Evolutionary conservation across 2,329 filamentous ascomycete species (phyloP).

Genomic region (Colletotrichum sp.): DNA sequence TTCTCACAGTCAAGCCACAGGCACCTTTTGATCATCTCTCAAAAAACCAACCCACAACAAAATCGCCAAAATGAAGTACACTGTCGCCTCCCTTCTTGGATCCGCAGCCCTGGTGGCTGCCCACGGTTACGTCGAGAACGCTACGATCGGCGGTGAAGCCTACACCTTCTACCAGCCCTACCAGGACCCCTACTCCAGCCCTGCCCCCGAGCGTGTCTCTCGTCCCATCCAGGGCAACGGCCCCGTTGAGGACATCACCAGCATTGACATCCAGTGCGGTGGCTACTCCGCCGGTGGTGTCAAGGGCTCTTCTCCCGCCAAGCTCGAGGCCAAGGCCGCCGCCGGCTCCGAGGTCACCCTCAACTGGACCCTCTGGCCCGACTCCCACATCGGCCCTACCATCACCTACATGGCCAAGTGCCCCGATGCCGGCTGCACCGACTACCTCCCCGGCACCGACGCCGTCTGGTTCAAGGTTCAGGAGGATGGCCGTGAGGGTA

Average conservation of each 20-base stretch:
- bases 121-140: constrained; percentile 54
- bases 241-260: constrained; percentile 57
- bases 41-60: neutral
- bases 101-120: constrained; percentile 47
- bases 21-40: neutral
- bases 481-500: constrained; percentile 53
- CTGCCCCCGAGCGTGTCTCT: constrained; percentile 55
- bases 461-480: constrained; percentile 62
- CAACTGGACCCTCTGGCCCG: constrained; percentile 59
- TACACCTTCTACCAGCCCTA: constrained; percentile 42
- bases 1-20: constrained; percentile 14
- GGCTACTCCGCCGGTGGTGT: constrained; percentile 55
- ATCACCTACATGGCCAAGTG: constrained; percentile 67
- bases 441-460: constrained; percentile 49
- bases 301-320: constrained; percentile 54
- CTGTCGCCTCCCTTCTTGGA: constrained; percentile 28
- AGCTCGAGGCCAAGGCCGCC: constrained; percentile 56
- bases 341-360: constrained; percentile 60
- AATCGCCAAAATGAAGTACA: constrained; percentile 23
- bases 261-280: constrained; percentile 62
- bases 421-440: constrained; percentile 55
- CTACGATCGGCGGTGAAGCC: constrained; percentile 43
- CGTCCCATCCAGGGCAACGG: constrained; percentile 63
- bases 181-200: constrained; percentile 45
- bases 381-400: constrained; percentile 57